Base-by-base conservation (phyloP, 2,329 filamentous ascomycete species). In the Helicocarpus griseus region DNA sequence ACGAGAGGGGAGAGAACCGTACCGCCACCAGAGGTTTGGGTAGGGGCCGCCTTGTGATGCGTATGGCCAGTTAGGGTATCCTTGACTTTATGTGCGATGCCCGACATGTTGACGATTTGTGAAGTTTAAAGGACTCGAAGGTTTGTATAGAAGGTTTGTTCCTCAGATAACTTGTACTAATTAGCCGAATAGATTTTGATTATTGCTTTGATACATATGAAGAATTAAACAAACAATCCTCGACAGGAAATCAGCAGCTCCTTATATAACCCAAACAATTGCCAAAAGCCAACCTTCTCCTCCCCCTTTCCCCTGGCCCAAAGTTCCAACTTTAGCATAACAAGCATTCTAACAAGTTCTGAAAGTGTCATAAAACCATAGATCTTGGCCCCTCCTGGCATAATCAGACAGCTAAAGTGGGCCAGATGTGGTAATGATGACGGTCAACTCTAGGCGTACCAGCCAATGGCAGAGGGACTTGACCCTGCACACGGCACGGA, bases 41-140 rank as follows among this genome's bases (percentile, higher is more conserved):
- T 57, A 21, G 55, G 54, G 45, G 44, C 36, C 17, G 61, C 45
- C 22, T 50, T 54, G 43, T 58, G 39, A 36, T 61, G 53, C 51
- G 65, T 57, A 57, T 66, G 59, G 28, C 67, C 60, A 24, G 59
- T 61, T 48, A 77, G 54, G 56, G 62, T 70, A 38, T 76, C 69
- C 62, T 75, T 77, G 50, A 75, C 68, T 54, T 76, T 77, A 61
- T 76, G 66, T 51, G 74, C 59, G 50, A 74, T 60, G 48, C 62
- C 61, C 36, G 72, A 72, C 74, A 77, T 77, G 54, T 51, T 67
- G 67, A 51, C 17, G 39, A 35, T 17, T 46, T n/a, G 14, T 29
- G 11, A 21, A 44, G 22, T 13, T 14, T 11, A 44, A 44, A 8
- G 29, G 29, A 31, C 13, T 7, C 13, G 13, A 31, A 31, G 29